phyloP scores from a whole-genome alignment of 768 basidiomycete species.

The Neoboletus subvelutipes region DNA sequence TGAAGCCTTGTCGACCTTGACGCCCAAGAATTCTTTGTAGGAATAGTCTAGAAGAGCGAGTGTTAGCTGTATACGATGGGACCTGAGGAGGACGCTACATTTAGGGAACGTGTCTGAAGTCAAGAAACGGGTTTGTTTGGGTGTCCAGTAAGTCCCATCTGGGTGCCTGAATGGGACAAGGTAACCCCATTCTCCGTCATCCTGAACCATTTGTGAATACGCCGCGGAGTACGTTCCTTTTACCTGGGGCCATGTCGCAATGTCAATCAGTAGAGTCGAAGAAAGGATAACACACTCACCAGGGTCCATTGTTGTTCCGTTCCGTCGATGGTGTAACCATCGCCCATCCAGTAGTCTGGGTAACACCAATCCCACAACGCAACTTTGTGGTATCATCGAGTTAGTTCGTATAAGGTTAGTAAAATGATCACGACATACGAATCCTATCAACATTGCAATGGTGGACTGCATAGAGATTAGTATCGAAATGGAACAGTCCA shows the following conservation, averaged over 20 bases:
- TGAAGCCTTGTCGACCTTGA: constrained; percentile 26
- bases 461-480: constrained; percentile 19
- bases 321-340: constrained; percentile 18
- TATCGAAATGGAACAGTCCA: neutral
- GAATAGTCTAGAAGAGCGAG: constrained; percentile 24
- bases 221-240: constrained; percentile 23
- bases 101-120: constrained; percentile 20
- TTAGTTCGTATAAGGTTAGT: neutral
- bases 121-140: constrained; percentile 26
- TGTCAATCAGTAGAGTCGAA: neutral
- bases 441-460: constrained; percentile 26
- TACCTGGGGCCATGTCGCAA: constrained; percentile 4
- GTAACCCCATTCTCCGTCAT: constrained; percentile 16
- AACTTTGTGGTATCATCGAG: constrained; percentile 7
- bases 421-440: constrained; percentile 8
- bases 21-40: constrained; percentile 25
- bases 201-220: constrained; percentile 23
- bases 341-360: constrained; percentile 28
- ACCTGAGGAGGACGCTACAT: constrained; percentile 7
- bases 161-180: constrained; percentile 26
- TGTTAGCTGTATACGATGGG: neutral
- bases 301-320: constrained; percentile 22
- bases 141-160: constrained; percentile 27
- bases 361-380: constrained; percentile 34
- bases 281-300: constrained; percentile 5